These are phyloP conservation scores for Cinnamomum micranthum DNA, from an alignment of 164 flowering plant genomes.

Conservation along the genomic window DNA sequence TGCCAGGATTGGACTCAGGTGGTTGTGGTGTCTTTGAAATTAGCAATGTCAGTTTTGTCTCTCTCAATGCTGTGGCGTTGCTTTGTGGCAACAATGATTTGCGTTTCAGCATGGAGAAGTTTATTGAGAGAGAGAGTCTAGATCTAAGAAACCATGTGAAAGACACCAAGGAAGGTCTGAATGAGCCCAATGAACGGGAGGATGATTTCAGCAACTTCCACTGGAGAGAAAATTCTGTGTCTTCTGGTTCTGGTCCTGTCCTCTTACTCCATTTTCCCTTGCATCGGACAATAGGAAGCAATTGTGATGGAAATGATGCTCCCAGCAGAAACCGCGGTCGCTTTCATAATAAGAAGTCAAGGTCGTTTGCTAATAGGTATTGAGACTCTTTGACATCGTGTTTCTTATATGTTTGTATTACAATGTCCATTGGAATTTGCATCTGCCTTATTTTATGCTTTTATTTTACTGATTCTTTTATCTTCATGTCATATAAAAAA, in stretches of 20 bases:
- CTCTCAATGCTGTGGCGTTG: conserved; percentile 63
- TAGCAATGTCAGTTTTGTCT: conserved; percentile 55
- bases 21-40: conserved; percentile 66
- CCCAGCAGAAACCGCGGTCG: conserved; percentile 4
- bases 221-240: conserved; percentile 45
- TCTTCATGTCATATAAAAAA: neutral
- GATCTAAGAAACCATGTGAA: conserved; percentile 25
- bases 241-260: conserved; percentile 65
- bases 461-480: neutral
- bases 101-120: conserved; percentile 50
- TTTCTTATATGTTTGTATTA: neutral
- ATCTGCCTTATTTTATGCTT: no score
- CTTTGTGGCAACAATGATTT: conserved; percentile 59
- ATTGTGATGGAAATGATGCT: conserved; percentile 11
- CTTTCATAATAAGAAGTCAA: conserved; percentile 3
- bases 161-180: conserved; percentile 7
- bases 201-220: conserved; percentile 15
- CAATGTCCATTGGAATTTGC: neutral
- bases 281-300: conserved; percentile 20
- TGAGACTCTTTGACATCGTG: conserved; percentile 1
- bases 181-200: conserved; percentile 5
- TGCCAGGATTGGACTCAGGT: conserved; percentile 59
- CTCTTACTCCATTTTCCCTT: conserved; percentile 69
- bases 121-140: conserved; percentile 50
- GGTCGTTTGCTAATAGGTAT: conserved; percentile 11